Base-by-base conservation (phyloP, 169 alveolate genomes). In the Eimeria tenella region DNA sequence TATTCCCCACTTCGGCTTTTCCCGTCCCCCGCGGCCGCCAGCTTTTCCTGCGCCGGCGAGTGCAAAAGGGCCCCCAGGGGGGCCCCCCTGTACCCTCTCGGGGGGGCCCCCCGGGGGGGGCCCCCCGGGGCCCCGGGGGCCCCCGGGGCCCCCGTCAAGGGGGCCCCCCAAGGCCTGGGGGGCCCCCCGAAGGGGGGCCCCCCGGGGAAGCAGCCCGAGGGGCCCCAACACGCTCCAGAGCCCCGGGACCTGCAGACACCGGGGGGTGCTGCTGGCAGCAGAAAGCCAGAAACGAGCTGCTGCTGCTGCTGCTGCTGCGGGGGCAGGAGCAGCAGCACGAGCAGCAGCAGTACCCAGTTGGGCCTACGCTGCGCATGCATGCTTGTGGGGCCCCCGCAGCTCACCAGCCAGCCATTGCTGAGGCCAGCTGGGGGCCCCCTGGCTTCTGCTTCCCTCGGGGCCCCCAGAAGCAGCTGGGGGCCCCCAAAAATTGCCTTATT, bases 1-100 rank as follows among this genome's bases (percentile, higher is more conserved):
- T 86, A 97, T 60, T 96, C 81, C 17, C 98, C 98, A 15, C 97
- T 94, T 11, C 98, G 91, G 65, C 97, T 98, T 86, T 95, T 71
- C 25, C 96, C 96, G 81, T 97, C 98, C 74, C 94, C 95, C 7
- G 94, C 86, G 56, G 83, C 93, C 11, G 97, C 94, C 58, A 97
- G 95, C 62, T 95, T 95, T 65, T 96, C 96, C 55, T 95, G 96
- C 25, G 98, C 98, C 3, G 98, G 98, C n/a, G 97, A 96, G 58
- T 52, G 42, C 58, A 83, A 3, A 58, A 58, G 68, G 21, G 68
- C 68, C 19, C 68, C 19, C 21, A 17, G 68, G 68, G 42, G 42
- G 42, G 42, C 42, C 42, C 42, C 42, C 42, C 42, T 0, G 42
- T 31, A 31, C 42, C 42, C 42, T 31, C 2, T 31, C 42, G 4